These are phyloP conservation scores for Naganishia friedmannii DNA, from an alignment of 768 basidiomycete genomes.

Conservation along the genomic window DNA sequence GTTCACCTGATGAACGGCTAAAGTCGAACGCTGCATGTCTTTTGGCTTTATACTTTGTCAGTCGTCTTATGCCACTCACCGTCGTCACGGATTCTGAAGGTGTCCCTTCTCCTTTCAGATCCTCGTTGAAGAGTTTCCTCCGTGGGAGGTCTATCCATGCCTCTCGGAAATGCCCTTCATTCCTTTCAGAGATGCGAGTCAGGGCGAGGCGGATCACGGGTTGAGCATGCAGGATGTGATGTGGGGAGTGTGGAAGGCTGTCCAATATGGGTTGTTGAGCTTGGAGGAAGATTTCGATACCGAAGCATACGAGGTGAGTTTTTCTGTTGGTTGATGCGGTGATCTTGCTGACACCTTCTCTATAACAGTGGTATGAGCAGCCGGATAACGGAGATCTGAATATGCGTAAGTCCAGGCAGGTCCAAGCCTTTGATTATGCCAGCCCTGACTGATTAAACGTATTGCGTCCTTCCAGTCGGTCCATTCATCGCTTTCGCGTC, in stretches of 20 bases:
- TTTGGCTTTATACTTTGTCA: constrained; percentile 85
- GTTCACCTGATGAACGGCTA: constrained; percentile 50
- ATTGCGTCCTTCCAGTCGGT: constrained; percentile 42
- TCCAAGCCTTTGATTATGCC: constrained; percentile 72
- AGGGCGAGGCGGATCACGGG: constrained; percentile 86
- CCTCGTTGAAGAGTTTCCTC: constrained; percentile 45
- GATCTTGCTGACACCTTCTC: neutral
- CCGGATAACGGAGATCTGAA: constrained; percentile 60
- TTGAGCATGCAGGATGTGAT: constrained; percentile 87
- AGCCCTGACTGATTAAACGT: constrained; percentile 56
- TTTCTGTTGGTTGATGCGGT: neutral
- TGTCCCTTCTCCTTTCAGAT: constrained; percentile 63
- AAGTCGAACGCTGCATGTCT: constrained; percentile 95
- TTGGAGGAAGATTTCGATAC: constrained; percentile 61
- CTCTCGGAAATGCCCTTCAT: constrained; percentile 73
- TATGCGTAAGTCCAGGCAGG: constrained; percentile 87
- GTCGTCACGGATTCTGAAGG: neutral
- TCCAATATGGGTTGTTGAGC: constrained; percentile 48
- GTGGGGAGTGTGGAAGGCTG: constrained; percentile 76
- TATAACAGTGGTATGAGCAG: constrained; percentile 78
- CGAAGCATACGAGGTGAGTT: constrained; percentile 26
- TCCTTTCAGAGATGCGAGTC: constrained; percentile 93
- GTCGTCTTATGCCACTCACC: constrained; percentile 47
- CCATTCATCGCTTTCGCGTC: constrained; percentile 78
- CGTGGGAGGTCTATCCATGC: constrained; percentile 93